Percentiles rank a stretch among this genome's conserved stretches.
Evolutionary conservation across 1,284 basidiomycete species (phyloP).

Genomic region (Malassezia nana): DNA sequence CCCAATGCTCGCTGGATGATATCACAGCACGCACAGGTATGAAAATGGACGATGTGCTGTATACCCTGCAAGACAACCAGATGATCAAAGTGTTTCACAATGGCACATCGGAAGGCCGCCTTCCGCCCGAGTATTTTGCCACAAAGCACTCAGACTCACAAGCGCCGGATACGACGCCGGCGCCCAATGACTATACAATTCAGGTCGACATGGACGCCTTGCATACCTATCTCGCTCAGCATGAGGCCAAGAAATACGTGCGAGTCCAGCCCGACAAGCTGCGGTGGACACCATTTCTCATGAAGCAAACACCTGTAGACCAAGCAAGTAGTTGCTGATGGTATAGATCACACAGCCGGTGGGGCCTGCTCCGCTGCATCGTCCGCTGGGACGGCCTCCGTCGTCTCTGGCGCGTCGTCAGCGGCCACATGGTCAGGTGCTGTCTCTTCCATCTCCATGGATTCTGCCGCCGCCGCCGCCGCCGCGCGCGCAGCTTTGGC

Average conservation of each 20-base stretch:
- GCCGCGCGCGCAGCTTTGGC: conserved; percentile 6
- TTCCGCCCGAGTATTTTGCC: conserved; percentile 6
- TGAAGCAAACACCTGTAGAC: neutral
- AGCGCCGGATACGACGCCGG: conserved; percentile 34
- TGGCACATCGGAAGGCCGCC: conserved; percentile 3
- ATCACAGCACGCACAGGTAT: conserved; percentile 79
- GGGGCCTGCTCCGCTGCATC: neutral
- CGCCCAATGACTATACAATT: conserved; percentile 68
- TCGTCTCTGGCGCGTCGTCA: neutral
- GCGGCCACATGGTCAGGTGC: neutral
- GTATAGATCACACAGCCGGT: neutral
- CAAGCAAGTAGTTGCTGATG: neutral
- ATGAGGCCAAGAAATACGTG: conserved; percentile 72
- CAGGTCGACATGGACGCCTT: conserved; percentile 65
- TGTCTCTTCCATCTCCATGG: neutral
- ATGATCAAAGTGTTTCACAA: conserved; percentile 57
- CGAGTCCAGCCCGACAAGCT: conserved; percentile 72
- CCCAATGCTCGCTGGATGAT: conserved; percentile 64
- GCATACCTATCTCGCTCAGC: conserved; percentile 58
- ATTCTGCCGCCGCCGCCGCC: neutral
- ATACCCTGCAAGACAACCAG: conserved; percentile 64
- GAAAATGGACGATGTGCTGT: conserved; percentile 77
- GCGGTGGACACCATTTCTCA: conserved; percentile 58
- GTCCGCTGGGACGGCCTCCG: neutral
- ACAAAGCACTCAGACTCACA: neutral